Evolutionary conservation across 257 asterid species (phyloP).

Genomic region (Agastache rugosa): DNA sequence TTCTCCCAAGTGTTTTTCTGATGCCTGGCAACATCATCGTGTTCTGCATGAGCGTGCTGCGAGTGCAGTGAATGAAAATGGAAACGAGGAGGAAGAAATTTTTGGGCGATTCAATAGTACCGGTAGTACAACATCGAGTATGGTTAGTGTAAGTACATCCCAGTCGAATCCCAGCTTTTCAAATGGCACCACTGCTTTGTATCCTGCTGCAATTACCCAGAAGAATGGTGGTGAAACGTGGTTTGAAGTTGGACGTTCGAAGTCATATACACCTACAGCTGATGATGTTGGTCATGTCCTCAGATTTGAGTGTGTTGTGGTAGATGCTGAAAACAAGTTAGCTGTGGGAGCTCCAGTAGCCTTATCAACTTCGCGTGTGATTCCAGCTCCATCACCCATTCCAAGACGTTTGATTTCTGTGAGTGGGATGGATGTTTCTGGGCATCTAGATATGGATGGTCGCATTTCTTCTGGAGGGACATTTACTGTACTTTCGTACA

Average conservation of each 20-base stretch:
- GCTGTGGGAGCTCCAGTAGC: slow-evolving; percentile 70
- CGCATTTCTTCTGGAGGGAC: slow-evolving; percentile 70
- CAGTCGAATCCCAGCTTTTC: slow-evolving; percentile 65
- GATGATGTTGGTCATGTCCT: slow-evolving; percentile 93
- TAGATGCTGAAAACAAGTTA: slow-evolving; percentile 72
- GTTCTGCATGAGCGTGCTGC: slow-evolving; percentile 95
- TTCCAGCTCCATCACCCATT: slow-evolving; percentile 95
- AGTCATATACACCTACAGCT: slow-evolving; percentile 88
- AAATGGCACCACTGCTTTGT: slow-evolving; percentile 64
- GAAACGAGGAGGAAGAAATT: slow-evolving; percentile 88
- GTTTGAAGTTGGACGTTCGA: slow-evolving; percentile 88
- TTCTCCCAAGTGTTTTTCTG: slow-evolving; percentile 88
- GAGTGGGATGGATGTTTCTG: slow-evolving; percentile 67
- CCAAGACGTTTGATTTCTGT: slow-evolving; percentile 87
- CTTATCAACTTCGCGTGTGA: slow-evolving; percentile 75
- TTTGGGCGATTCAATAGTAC: slow-evolving; percentile 79
- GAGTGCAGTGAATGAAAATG: slow-evolving; percentile 75
- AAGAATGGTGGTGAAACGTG: slow-evolving; percentile 87
- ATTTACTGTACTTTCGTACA: slow-evolving; percentile 95
- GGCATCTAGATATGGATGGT: slow-evolving; percentile 67
- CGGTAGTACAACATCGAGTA: slow-evolving; percentile 48
- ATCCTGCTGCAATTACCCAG: slow-evolving; percentile 75
- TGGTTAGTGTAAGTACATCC: slow-evolving; percentile 50
- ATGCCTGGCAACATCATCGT: slow-evolving; percentile 98
- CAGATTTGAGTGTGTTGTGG: slow-evolving; percentile 88